Conservation (phyloP, 768 basidiomycete genomes). For the Hypholoma sublateritium region DNA sequence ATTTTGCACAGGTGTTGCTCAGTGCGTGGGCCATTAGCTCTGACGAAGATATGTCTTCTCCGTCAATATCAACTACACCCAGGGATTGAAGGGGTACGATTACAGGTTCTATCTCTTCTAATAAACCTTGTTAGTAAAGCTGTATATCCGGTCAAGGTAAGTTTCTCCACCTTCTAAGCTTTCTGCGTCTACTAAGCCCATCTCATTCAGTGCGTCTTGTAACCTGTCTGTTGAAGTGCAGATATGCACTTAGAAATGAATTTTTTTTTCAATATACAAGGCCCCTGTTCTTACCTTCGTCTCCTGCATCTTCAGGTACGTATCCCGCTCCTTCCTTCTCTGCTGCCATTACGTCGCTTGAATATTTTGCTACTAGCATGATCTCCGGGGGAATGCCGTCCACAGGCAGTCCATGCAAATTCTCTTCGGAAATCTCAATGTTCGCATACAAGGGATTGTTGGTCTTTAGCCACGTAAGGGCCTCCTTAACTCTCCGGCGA, state of each 20-base stretch:
- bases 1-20: conserved; percentile 4
- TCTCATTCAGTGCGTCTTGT: neutral
- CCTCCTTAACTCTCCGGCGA: neutral
- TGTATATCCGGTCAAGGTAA: too few relatives aligned
- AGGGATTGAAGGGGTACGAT: conserved; percentile 24
- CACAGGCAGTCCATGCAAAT: conserved; percentile 24
- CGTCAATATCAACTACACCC: conserved; percentile 23
- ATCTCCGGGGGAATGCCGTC: conserved; percentile 33
- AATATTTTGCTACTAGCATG: conserved; percentile 10
- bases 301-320: conserved; percentile 19
- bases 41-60: neutral
- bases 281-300: neutral
- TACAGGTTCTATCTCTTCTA: neutral
- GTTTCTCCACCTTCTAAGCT: neutral
- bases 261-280: too few relatives aligned
- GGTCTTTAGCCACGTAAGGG: conserved; percentile 10
- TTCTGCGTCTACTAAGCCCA: neutral
- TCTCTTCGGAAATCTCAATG: conserved; percentile 10
- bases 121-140: neutral
- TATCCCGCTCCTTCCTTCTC: conserved; percentile 30
- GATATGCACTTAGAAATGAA: neutral
- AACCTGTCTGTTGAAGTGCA: neutral
- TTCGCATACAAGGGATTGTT: conserved; percentile 14
- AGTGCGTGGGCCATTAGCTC: conserved; percentile 26
- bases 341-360: conserved; percentile 14